Base-by-base conservation (phyloP, 805 yeast genomes). In the Kazachstania martiniae region DNA sequence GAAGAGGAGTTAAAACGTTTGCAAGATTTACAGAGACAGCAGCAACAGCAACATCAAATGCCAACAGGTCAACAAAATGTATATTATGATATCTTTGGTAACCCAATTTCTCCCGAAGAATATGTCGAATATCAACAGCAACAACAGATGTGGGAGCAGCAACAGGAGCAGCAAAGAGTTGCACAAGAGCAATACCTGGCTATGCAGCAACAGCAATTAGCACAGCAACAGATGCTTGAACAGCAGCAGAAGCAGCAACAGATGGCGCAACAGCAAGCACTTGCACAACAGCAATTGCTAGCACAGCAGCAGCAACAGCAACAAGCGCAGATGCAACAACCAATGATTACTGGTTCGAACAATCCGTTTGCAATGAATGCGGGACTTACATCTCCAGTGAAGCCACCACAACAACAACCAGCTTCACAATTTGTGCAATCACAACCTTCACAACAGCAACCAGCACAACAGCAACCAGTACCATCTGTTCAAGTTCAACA, bases 301-400 rank as follows among this genome's bases (percentile, higher is more conserved):
- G 25, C 25, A 9, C 25, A 23, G 12, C 40, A 33, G 33, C 48
- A 53, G 31, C 60, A 45, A 33, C 54, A 57, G 18, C 46, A 45
- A 17, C 46, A 43, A 15, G 51, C 51, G 29, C 59, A 42, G 39
- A 61, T 57, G 35, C 67, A 58, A 28, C 58, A 52, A 39, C 84
- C 85, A 3, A 60, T 75, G 43, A 66, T 69, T 39, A 77, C 86
- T 0, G 86, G 87, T 3, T 68, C 83, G 15, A 80, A 80, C 56
- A 82, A 80, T 53, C 91, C 93, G 29, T 81, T 81, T 56, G 83
- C 89, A 1, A 41, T 70, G 34, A 44, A 44, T 27, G 19, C 41
- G 32, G 23, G 32, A 29, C 12, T 15, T 24, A 16, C 35, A 27
- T 38, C 36, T 15, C 35, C 35, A 25, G 27, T 25, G 12, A 15